These are phyloP conservation scores for Malus orientalis DNA, from an alignment of 306 rosid species.

Conservation along the genomic window DNA sequence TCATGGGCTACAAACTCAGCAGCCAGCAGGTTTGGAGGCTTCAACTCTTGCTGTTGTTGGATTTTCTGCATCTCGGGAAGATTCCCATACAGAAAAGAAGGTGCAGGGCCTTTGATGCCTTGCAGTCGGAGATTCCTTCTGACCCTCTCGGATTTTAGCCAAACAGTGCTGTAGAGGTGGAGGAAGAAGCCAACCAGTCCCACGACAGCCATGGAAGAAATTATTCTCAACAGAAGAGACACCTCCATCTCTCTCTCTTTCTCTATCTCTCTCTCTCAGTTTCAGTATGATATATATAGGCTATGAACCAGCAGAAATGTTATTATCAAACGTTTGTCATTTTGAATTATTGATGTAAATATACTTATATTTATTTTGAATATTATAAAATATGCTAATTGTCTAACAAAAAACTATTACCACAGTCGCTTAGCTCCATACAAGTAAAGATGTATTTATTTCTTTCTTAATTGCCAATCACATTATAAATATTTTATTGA, in stretches of 20 bases:
- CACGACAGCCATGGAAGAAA: constrained; percentile 18
- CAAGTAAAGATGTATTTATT: no score
- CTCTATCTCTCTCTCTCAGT: neutral
- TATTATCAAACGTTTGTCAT: no score
- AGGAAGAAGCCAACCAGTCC: constrained; percentile 29
- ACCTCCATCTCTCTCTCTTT: constrained; percentile 1
- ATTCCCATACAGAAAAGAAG: constrained; percentile 61
- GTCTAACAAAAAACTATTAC: no score
- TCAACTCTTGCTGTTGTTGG: constrained; percentile 34
- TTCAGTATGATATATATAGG: neutral
- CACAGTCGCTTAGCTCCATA: no score
- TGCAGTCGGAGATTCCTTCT: constrained; percentile 55
- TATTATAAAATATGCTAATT: no score
- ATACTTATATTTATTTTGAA: no score
- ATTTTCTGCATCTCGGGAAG: constrained; percentile 69
- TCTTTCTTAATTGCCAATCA: no score
- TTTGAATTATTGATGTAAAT: no score
- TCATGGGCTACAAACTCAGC: constrained; percentile 62
- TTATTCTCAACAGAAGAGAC: neutral
- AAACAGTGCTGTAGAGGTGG: constrained; percentile 29
- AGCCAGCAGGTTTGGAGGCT: constrained; percentile 2
- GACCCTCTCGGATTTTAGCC: constrained; percentile 43
- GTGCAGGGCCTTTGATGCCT: constrained; percentile 72
- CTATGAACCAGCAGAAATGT: no score
- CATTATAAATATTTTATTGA: no score